These are phyloP conservation scores for Pythium oligandrum DNA, from an alignment of 352 stramenopile species.

Conservation along the genomic window DNA sequence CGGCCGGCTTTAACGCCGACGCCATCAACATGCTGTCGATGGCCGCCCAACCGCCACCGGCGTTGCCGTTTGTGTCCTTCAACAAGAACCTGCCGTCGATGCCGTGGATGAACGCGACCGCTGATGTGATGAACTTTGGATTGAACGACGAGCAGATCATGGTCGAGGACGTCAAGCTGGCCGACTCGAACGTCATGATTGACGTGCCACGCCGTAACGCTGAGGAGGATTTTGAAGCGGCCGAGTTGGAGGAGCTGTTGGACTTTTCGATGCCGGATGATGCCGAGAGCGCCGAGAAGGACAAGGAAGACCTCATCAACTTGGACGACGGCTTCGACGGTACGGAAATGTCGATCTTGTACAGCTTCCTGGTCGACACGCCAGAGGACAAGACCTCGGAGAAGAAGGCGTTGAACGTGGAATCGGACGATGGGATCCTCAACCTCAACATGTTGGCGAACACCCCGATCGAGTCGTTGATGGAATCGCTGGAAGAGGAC, in stretches of 20 bases:
- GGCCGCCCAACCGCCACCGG: slow-evolving; percentile 37
- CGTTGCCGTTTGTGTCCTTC: slow-evolving; percentile 70
- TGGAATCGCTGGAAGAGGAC: slow-evolving; percentile 68
- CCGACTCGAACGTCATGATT: background rate
- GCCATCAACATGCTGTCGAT: slow-evolving; percentile 62
- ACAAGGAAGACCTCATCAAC: slow-evolving; percentile 74
- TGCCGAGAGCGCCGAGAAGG: slow-evolving; percentile 42
- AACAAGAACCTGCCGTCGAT: slow-evolving; percentile 55
- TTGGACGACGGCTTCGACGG: slow-evolving; percentile 79
- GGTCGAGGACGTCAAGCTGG: slow-evolving; percentile 33
- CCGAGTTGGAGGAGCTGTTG: slow-evolving; percentile 68
- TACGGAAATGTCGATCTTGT: slow-evolving; percentile 85
- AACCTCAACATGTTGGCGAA: slow-evolving; percentile 72
- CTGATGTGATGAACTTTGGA: slow-evolving; percentile 38
- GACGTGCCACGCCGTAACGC: slow-evolving; percentile 1
- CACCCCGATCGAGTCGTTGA: slow-evolving; percentile 59
- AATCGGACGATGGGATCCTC: slow-evolving; percentile 64
- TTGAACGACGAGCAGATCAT: slow-evolving; percentile 35
- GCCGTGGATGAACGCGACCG: slow-evolving; percentile 30
- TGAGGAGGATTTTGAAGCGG: slow-evolving; percentile 48
- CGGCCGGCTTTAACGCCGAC: slow-evolving; percentile 11
- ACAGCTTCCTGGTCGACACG: slow-evolving; percentile 77
- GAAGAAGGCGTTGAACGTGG: slow-evolving; percentile 30
- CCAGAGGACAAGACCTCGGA: slow-evolving; percentile 58
- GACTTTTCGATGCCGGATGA: slow-evolving; percentile 74